These are phyloP conservation scores for Solanum lycopersicoides DNA, from an alignment of 257 asterid genomes.

Conservation along the genomic window DNA sequence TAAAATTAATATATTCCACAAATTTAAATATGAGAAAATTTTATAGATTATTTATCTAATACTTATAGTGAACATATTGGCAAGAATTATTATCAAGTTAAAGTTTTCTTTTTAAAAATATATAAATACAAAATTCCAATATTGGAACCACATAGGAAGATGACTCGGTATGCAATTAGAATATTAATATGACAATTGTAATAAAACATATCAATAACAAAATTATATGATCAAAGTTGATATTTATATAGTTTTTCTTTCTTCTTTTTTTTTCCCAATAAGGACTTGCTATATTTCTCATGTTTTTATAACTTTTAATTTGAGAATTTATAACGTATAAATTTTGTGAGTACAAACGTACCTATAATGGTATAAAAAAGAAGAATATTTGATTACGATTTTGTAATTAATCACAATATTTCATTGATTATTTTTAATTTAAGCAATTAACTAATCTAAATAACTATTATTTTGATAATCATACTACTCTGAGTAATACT, in stretches of 20 bases:
- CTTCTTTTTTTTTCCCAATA: background rate
- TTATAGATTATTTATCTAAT: background rate
- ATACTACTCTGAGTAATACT: background rate
- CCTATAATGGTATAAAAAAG: background rate
- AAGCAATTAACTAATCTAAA: background rate
- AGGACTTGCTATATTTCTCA: background rate
- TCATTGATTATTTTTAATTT: background rate
- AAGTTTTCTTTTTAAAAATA: background rate
- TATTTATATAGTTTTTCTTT: background rate
- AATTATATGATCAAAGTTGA: background rate
- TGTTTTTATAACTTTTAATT: background rate
- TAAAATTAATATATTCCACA: background rate
- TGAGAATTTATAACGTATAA: background rate
- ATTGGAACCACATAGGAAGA: background rate
- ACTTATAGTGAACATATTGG: background rate
- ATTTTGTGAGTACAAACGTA: background rate
- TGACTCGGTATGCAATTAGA: background rate
- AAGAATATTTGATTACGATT: background rate
- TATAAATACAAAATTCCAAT: background rate
- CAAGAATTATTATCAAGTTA: background rate
- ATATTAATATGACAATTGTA: background rate
- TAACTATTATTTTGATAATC: background rate
- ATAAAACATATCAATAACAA: background rate
- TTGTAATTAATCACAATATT: background rate
- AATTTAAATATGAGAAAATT: background rate